Evolutionary conservation across 2,329 filamentous ascomycete genomes (phyloP).

Genomic region (Fusarium musae): DNA sequence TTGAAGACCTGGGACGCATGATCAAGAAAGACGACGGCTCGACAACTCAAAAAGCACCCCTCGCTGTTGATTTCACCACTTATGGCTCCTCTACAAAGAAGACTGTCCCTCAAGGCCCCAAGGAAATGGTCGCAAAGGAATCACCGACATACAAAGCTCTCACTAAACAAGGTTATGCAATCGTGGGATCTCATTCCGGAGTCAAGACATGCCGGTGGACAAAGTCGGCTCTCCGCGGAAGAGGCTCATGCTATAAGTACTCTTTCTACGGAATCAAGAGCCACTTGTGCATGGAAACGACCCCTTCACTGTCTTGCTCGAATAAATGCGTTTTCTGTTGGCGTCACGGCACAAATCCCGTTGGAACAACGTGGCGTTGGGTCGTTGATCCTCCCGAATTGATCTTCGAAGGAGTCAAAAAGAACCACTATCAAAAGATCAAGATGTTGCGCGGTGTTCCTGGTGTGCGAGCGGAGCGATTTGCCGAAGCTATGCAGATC

Average conservation of each 20-base stretch:
- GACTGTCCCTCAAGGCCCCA: constrained; percentile 61
- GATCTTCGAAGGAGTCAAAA: constrained; percentile 91
- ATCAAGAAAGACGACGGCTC: constrained; percentile 59
- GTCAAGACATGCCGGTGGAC: constrained; percentile 99
- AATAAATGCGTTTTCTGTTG: constrained; percentile 99
- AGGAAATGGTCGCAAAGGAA: constrained; percentile 93
- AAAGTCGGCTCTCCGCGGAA: constrained; percentile 91
- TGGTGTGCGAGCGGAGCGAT: constrained; percentile 90
- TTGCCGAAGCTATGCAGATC: constrained; percentile 91
- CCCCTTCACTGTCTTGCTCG: constrained; percentile 91
- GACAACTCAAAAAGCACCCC: constrained; percentile 54
- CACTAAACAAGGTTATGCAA: constrained; percentile 96
- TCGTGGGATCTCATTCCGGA: constrained; percentile 93
- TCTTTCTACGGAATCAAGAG: constrained; percentile 97
- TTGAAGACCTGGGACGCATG: constrained; percentile 83
- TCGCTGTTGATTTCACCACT: constrained; percentile 90
- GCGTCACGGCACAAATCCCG: constrained; percentile 96
- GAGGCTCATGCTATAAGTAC: constrained; percentile 97
- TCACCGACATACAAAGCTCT: constrained; percentile 90
- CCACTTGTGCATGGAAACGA: constrained; percentile 98
- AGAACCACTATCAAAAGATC: constrained; percentile 95
- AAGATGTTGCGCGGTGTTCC: constrained; percentile 96
- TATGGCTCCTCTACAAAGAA: constrained; percentile 65
- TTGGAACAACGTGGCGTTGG: constrained; percentile 97
- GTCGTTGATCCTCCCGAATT: constrained; percentile 89